A percentile compares a stretch with the other conserved stretches of the same genome.
Conservation (phyloP, 2,329 filamentous ascomycete species). For the Dactylonectria macrodidyma region DNA sequence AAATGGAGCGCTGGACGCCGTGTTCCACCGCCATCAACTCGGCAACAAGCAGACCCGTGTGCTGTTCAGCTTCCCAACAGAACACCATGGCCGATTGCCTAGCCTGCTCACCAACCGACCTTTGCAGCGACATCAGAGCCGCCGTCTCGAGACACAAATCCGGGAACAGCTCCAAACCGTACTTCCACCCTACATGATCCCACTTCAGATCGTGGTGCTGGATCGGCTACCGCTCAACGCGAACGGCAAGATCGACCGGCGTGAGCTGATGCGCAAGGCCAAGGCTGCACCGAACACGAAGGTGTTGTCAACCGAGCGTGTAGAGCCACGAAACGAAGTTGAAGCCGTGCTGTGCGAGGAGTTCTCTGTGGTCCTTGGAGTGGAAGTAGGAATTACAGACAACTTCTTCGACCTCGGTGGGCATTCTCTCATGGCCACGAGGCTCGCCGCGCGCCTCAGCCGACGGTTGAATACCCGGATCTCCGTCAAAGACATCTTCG, state of each 20-base stretch:
- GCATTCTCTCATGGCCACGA: constrained; percentile 65
- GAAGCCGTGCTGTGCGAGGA: neutral
- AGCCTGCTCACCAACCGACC: neutral
- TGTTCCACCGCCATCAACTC: constrained; percentile 54
- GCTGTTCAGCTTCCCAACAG: constrained; percentile 44
- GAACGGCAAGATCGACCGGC: constrained; percentile 29
- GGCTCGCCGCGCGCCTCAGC: constrained; percentile 58
- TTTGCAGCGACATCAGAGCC: neutral
- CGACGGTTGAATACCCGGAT: constrained; percentile 56
- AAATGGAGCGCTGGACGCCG: constrained; percentile 43
- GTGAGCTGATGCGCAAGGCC: neutral
- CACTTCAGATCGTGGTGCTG: constrained; percentile 29
- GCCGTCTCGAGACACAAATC: neutral
- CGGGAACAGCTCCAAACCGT: neutral
- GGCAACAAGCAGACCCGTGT: constrained; percentile 22
- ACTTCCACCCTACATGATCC: constrained; percentile 48
- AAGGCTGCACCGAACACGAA: too few species aligned
- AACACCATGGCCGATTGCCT: neutral
- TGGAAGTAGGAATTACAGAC: neutral
- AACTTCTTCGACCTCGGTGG: constrained; percentile 66
- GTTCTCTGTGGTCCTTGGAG: neutral
- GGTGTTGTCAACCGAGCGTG: too few species aligned
- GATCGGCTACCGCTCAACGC: constrained; percentile 41
- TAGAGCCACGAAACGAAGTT: too few species aligned
- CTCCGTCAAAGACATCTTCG: constrained; percentile 61